These are phyloP conservation scores for Xylaria flabelliformis DNA, from an alignment of 495 filamentous ascomycete genomes.

Conservation along the genomic window DNA sequence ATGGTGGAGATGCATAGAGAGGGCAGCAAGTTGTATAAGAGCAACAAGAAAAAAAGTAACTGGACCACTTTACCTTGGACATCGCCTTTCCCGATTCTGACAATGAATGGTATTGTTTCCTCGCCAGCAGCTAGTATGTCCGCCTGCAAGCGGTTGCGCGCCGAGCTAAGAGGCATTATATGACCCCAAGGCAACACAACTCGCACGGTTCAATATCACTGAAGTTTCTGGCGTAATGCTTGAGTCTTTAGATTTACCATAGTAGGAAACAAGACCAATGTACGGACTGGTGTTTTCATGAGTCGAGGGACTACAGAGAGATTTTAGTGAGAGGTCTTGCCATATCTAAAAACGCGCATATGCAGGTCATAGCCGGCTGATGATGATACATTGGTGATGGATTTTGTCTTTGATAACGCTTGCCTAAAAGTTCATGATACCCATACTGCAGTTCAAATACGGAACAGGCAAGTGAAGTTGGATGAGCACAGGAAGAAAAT, in stretches of 20 bases:
- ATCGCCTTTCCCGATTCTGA: conserved; percentile 59
- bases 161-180: conserved; percentile 24
- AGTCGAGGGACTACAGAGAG: neutral
- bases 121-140: conserved; percentile 33
- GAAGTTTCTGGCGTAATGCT: neutral
- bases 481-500: neutral
- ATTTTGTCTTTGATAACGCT: neutral
- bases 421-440: neutral
- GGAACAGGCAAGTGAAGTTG: neutral
- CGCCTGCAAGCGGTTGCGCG: conserved; percentile 23
- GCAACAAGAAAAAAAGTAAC: neutral
- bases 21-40: neutral
- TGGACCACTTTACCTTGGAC: conserved; percentile 48
- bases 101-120: conserved; percentile 21
- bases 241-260: neutral
- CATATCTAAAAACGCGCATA: neutral
- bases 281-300: neutral
- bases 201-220: neutral
- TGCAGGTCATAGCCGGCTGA: neutral
- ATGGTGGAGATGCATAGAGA: neutral
- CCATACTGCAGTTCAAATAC: neutral
- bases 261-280: neutral
- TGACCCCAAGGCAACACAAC: neutral
- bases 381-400: neutral
- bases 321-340: neutral